These are phyloP conservation scores for Mycosphaerella sp. DNA, from an alignment of 2,329 filamentous ascomycete species.

Conservation along the genomic window DNA sequence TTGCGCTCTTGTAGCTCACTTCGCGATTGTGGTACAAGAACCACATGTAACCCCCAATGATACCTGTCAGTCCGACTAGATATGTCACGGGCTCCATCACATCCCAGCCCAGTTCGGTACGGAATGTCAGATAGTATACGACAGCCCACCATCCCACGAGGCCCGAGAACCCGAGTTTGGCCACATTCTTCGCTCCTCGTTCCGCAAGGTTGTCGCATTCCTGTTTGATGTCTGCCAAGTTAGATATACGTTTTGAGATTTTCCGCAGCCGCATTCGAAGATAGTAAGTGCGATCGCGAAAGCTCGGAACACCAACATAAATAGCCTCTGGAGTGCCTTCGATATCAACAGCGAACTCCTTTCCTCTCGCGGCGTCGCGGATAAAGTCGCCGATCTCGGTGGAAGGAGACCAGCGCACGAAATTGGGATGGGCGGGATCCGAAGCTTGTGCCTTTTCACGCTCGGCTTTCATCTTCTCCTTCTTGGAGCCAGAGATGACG, in stretches of 20 bases:
- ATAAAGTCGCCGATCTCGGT: slow-evolving; percentile 95
- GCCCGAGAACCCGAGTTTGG: slow-evolving; percentile 68
- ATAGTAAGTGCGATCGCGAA: slow-evolving; percentile 86
- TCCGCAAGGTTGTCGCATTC: slow-evolving; percentile 77
- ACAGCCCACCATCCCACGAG: slow-evolving; percentile 73
- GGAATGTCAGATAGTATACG: slow-evolving; percentile 63
- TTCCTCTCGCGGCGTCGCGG: slow-evolving; percentile 73
- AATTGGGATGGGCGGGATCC: slow-evolving; percentile 49
- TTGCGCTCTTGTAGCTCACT: slow-evolving; percentile 72
- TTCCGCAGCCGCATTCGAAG: slow-evolving; percentile 69
- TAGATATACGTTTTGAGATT: slow-evolving; percentile 60
- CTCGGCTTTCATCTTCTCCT: slow-evolving; percentile 39
- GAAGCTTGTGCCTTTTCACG: slow-evolving; percentile 25
- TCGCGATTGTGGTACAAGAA: slow-evolving; percentile 90
- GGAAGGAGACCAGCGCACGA: slow-evolving; percentile 80
- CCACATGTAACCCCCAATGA: slow-evolving; percentile 89
- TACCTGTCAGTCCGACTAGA: slow-evolving; percentile 73
- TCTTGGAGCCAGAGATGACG: slow-evolving; percentile 30
- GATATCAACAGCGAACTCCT: slow-evolving; percentile 78
- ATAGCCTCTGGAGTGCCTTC: slow-evolving; percentile 64
- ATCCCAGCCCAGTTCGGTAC: slow-evolving; percentile 79
- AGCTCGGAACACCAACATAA: slow-evolving; percentile 74
- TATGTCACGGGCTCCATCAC: slow-evolving; percentile 88
- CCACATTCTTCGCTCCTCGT: slow-evolving; percentile 68
- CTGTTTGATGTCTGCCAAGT: slow-evolving; percentile 66